Evolutionary conservation across 225 moss, liverwort and hornwort genomes (phyloP).

Genomic region (Ulota crispa): DNA sequence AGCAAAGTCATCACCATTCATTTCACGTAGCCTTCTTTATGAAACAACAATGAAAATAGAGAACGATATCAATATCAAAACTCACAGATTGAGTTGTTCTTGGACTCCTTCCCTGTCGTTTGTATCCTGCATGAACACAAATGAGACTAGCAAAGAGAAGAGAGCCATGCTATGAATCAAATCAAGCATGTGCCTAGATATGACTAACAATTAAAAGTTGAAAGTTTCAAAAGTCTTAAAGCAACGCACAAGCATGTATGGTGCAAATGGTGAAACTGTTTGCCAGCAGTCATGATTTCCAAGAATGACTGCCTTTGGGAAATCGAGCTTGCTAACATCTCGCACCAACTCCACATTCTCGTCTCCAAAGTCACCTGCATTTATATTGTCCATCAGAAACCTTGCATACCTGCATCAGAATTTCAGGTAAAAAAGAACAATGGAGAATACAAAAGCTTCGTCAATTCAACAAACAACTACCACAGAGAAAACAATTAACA

Average conservation of each 20-base stretch:
- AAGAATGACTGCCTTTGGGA: slow-evolving; percentile 83
- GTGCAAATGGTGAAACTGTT: slow-evolving; percentile 50
- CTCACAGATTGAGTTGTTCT: slow-evolving; percentile 76
- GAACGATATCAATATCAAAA: neutral
- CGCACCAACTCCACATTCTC: slow-evolving; percentile 78
- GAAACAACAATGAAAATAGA: slow-evolving; percentile 10
- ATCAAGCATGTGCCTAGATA: neutral
- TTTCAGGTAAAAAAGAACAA: slow-evolving; percentile 2
- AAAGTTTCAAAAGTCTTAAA: neutral
- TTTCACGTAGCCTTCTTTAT: neutral
- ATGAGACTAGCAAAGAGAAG: slow-evolving; percentile 13
- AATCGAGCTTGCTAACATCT: slow-evolving; percentile 60
- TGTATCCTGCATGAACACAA: slow-evolving; percentile 27
- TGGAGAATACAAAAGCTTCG: neutral
- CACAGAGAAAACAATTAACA: neutral
- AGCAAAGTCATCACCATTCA: neutral
- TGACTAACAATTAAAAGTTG: neutral
- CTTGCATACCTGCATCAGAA: neutral
- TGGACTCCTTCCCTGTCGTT: slow-evolving; percentile 45
- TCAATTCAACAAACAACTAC: neutral
- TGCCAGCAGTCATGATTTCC: slow-evolving; percentile 97
- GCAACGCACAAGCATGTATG: slow-evolving; percentile 15
- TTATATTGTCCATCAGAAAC: neutral
- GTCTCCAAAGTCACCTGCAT: slow-evolving; percentile 84
- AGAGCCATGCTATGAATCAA: neutral